Evolutionary conservation across 1,284 basidiomycete genomes (phyloP).

Genomic region (Ustilago shanxiensis): DNA sequence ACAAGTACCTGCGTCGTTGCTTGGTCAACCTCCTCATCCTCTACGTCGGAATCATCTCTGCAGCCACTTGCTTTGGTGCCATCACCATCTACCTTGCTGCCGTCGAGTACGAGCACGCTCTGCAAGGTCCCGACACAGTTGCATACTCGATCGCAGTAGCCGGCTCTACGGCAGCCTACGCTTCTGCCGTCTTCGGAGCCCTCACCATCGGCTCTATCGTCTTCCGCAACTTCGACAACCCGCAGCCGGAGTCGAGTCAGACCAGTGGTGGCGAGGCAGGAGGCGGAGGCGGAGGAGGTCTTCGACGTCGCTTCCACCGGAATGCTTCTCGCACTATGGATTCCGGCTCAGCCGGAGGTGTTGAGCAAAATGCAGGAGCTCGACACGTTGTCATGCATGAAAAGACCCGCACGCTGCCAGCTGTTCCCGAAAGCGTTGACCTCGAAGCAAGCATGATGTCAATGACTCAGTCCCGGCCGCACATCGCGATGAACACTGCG

Average conservation of each 20-base stretch:
- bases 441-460: constrained; percentile 44
- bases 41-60: constrained; percentile 57
- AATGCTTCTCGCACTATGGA: constrained; percentile 19
- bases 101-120: constrained; percentile 37
- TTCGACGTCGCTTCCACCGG: constrained; percentile 12
- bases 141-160: constrained; percentile 13
- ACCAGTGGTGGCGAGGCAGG: constrained; percentile 17
- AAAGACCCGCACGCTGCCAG: constrained; percentile 51
- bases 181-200: constrained; percentile 49
- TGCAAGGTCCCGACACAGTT: constrained; percentile 23
- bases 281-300: constrained; percentile 10
- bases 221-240: constrained; percentile 53
- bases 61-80: constrained; percentile 43
- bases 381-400: constrained; percentile 6
- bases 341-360: constrained; percentile 8
- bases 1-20: constrained; percentile 58
- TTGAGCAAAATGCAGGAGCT: background rate
- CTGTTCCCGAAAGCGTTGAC: constrained; percentile 61
- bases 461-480: constrained; percentile 7
- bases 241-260: constrained; percentile 31
- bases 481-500: constrained; percentile 18
- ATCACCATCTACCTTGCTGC: constrained; percentile 44
- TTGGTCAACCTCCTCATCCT: constrained; percentile 57
- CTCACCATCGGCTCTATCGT: constrained; percentile 52
- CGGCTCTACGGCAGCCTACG: constrained; percentile 30